Conservation (phyloP, 2,329 filamentous ascomycete species). For the Ophidiomyces ophidiicola region DNA sequence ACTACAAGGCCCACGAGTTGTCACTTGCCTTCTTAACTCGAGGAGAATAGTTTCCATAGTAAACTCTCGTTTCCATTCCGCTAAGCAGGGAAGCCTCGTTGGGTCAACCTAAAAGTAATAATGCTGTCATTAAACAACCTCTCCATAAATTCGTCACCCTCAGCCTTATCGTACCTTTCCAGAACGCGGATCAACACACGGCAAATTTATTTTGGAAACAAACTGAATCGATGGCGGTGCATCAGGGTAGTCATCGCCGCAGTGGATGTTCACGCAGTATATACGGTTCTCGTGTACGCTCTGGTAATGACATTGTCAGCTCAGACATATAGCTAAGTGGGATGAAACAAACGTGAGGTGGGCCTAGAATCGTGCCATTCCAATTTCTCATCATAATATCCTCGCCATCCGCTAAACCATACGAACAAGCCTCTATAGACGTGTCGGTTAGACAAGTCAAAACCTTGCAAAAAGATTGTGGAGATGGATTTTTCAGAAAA, state of each 20-base stretch:
- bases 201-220: conserved; percentile 89
- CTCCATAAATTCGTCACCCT: not conserved
- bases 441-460: conserved; percentile 13
- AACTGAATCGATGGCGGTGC: conserved; percentile 82
- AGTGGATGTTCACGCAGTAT: conserved; percentile 96
- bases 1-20: conserved; percentile 10
- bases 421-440: conserved; percentile 98
- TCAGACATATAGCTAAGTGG: conserved; percentile 10
- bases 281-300: conserved; percentile 97
- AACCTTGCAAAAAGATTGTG: not conserved
- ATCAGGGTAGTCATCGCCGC: conserved; percentile 79
- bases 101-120: conserved; percentile 58
- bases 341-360: conserved; percentile 66
- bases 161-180: conserved; percentile 48
- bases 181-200: conserved; percentile 70
- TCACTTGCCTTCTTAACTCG: conserved; percentile 60
- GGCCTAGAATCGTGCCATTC: conserved; percentile 95
- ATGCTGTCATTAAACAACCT: not conserved
- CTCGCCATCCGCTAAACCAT: conserved; percentile 85
- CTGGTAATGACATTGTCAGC: conserved; percentile 34
- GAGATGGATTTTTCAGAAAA: not conserved
- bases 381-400: conserved; percentile 96
- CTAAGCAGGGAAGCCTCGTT: conserved; percentile 68
- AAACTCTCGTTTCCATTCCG: conserved; percentile 82
- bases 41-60: conserved; percentile 92